Evolutionary conservation across 2,329 filamentous ascomycete genomes (phyloP).

Genomic region (Hypoxylon sp.): DNA sequence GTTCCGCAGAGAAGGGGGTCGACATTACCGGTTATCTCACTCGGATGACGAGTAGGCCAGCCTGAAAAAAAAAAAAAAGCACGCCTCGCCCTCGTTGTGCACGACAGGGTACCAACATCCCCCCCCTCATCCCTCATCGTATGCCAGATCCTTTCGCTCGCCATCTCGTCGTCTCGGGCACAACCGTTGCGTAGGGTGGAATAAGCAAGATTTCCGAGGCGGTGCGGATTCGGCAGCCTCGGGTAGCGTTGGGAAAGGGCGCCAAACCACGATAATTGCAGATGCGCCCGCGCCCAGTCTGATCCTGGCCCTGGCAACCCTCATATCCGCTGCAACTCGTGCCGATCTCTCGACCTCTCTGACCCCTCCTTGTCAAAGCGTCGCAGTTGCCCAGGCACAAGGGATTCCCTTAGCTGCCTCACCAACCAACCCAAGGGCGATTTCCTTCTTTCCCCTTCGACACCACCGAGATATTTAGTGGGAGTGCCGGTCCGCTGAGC

Average conservation of each 20-base stretch:
- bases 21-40: constrained; percentile 22
- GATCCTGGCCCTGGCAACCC: constrained; percentile 9
- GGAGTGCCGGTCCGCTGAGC: constrained; percentile 29
- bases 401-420: background rate
- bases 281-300: constrained; percentile 2
- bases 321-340: background rate
- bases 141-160: background rate
- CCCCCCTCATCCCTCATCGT: constrained; percentile 8
- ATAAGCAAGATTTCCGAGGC: constrained; percentile 1
- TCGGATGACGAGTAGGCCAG: constrained; percentile 14
- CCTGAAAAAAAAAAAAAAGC: constrained; percentile 6
- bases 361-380: background rate
- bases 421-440: background rate
- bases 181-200: constrained; percentile 4
- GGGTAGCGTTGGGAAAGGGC: constrained; percentile 1
- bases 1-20: constrained; percentile 16
- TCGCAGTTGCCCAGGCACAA: background rate
- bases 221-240: constrained; percentile 1
- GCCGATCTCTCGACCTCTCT: constrained; percentile 2
- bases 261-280: constrained; percentile 1
- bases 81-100: no score
- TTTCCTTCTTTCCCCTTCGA: no score
- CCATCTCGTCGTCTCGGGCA: constrained; percentile 6
- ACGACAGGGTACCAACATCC: no score
- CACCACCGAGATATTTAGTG: constrained; percentile 9